Percentiles rank a stretch among this genome's conserved stretches.
phyloP scores from a whole-genome alignment of 306 rosid species.

The Hylodesmum podocarpum region DNA sequence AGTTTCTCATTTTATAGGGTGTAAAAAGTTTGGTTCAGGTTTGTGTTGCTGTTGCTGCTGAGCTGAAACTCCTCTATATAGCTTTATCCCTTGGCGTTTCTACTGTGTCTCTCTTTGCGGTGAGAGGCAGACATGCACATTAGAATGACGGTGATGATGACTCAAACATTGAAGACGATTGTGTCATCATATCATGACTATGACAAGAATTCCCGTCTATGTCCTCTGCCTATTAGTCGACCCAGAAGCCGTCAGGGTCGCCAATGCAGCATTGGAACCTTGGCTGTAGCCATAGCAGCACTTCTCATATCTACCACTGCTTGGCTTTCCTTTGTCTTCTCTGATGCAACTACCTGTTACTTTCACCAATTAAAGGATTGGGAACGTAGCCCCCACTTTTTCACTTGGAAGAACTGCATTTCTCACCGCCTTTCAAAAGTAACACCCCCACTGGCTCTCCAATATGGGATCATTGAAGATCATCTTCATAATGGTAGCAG shows the following conservation, averaged over 20 bases:
- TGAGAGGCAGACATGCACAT: conserved; percentile 38
- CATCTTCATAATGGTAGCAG: conserved; percentile 30
- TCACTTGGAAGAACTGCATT: conserved; percentile 40
- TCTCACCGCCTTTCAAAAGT: conserved; percentile 25
- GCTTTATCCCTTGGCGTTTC: conserved; percentile 9
- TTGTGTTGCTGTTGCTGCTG: conserved; percentile 7
- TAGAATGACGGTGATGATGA: conserved; percentile 48
- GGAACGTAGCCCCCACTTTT: conserved; percentile 43
- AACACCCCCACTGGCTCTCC: conserved; percentile 21
- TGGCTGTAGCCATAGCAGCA: conserved; percentile 52
- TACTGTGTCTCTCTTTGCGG: conserved; percentile 20
- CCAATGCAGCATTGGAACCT: conserved; percentile 45
- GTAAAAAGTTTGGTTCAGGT: conserved; percentile 22
- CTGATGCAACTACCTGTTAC: conserved; percentile 48
- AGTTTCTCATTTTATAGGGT: conserved; percentile 30
- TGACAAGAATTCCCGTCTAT: conserved; percentile 35
- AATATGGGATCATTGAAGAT: background rate
- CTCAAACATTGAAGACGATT: conserved; percentile 41
- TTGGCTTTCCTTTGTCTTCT: conserved; percentile 73
- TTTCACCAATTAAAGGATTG: conserved; percentile 45
- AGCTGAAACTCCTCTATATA: conserved; percentile 6
- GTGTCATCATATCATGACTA: conserved; percentile 38
- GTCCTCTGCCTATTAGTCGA: conserved; percentile 33
- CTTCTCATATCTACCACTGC: conserved; percentile 59
- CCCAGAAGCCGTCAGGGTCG: conserved; percentile 45